These are phyloP conservation scores for Fusarium transvaalense DNA, from an alignment of 2,329 filamentous ascomycete species.

Conservation along the genomic window DNA sequence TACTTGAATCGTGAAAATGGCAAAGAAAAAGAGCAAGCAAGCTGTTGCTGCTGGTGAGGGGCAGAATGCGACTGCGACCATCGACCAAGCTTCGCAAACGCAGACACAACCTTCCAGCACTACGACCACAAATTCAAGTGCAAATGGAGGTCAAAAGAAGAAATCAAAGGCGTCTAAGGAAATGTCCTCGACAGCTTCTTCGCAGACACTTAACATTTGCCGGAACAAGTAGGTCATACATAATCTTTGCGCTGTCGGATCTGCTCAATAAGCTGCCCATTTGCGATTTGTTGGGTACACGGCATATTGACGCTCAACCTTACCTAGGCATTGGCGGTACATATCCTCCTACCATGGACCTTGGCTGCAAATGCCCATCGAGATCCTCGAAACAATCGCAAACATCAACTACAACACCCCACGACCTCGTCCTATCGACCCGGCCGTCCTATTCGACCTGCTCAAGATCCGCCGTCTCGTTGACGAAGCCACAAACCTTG, in stretches of 20 bases:
- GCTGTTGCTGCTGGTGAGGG: conserved; percentile 55
- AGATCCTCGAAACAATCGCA: conserved; percentile 82
- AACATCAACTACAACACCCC: conserved; percentile 84
- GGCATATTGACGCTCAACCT: conserved; percentile 29
- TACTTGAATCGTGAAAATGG: conserved; percentile 52
- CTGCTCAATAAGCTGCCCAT: conserved; percentile 5
- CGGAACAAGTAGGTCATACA: conserved; percentile 73
- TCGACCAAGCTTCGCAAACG: conserved; percentile 16
- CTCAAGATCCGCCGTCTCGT: conserved; percentile 84
- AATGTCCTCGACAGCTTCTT: conserved; percentile 12
- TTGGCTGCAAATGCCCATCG: conserved; percentile 83
- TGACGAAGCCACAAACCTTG: conserved; percentile 82
- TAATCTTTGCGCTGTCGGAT: conserved; percentile 6
- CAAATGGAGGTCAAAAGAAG: conserved; percentile 30
- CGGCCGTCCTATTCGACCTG: conserved; percentile 84
- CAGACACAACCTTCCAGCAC: conserved; percentile 26
- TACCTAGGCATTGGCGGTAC: conserved; percentile 81
- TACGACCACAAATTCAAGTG: conserved; percentile 3
- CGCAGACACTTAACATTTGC: conserved; percentile 56
- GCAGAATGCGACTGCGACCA: conserved; percentile 30
- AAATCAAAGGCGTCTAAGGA: conserved; percentile 24
- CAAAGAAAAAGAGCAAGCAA: conserved; percentile 62
- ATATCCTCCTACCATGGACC: conserved; percentile 87
- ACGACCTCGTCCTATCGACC: conserved; percentile 81
- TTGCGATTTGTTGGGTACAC: not conserved